Conservation (phyloP, 306 rosid species). For the Quercus glauca region DNA sequence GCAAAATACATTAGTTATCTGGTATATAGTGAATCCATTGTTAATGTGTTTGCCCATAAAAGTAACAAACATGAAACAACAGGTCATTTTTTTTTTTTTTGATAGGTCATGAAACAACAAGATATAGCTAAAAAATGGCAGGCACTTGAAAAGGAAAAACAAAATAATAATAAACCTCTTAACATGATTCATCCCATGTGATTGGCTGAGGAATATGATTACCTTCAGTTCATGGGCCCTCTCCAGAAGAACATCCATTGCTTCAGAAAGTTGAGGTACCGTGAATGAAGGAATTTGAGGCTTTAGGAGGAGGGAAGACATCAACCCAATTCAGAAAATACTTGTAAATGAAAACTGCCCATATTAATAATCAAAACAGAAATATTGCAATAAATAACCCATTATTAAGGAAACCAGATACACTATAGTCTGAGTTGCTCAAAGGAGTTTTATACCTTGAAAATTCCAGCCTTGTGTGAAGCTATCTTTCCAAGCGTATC, state of each 20-base stretch:
- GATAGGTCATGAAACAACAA: background rate
- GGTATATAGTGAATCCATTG: background rate
- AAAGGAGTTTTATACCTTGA: conserved; percentile 50
- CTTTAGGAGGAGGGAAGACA: conserved; percentile 56
- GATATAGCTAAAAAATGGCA: background rate
- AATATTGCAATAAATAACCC: conserved; percentile 21
- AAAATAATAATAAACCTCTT: background rate
- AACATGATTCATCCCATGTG: conserved; percentile 2
- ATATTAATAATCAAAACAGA: conserved; percentile 32
- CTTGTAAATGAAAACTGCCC: conserved; percentile 31
- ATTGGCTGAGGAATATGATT: conserved; percentile 29
- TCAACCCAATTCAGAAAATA: conserved; percentile 47
- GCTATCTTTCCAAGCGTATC: conserved; percentile 62
- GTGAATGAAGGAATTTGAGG: conserved; percentile 78
- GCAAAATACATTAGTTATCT: background rate
- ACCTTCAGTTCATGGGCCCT: conserved; percentile 58
- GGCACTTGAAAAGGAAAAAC: background rate
- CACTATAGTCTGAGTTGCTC: conserved; percentile 24
- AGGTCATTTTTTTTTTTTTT: background rate
- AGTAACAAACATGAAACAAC: background rate
- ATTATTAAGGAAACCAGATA: conserved; percentile 20
- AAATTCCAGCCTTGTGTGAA: conserved; percentile 76
- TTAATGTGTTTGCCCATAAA: background rate
- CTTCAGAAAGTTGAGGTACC: conserved; percentile 72
- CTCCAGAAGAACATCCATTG: conserved; percentile 66